Base-by-base conservation (phyloP, 139 green algal genomes). In the Chlorella vulgaris region DNA sequence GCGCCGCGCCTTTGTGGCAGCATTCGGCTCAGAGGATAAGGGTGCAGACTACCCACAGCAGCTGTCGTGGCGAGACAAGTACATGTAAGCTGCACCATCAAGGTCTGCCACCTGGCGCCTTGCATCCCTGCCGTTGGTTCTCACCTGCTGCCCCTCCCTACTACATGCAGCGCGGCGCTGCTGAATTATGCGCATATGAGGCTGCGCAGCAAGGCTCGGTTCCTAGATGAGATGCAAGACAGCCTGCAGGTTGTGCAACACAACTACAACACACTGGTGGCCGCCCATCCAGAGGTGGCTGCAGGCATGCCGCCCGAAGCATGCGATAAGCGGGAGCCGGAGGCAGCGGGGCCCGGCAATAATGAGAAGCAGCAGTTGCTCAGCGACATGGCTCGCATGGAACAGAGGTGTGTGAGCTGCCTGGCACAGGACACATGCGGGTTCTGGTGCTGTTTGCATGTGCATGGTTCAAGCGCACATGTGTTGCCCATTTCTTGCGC, bases 201-300 rank as follows among this genome's bases (percentile, higher is more conserved):
- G 73, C 73, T 79, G 73, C 73, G 73, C 73, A 55, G 35, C 51
- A 79, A 79, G 73, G 73, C 73, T 18, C 53, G 73, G 3, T 79
- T 68, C 53, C 13, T 69, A 35, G 73, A 79, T 47, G 73, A 79
- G 36, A 31, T 79, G 24, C 51, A 79, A 53, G 73, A 79, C 35
- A 79, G 13, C 50, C 24, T 65, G 53, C 73, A 79, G 73, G 51
- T 53, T 79, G 7, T 67, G 51, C 73, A 53, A 79, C 73, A 36
- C n/a, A n/a, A n/a, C n/a, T n/a, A n/a, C n/a, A n/a, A n/a, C n/a
- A n/a, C n/a, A n/a, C n/a, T n/a, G n/a, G n/a, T n/a, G n/a, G n/a
- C n/a, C n/a, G n/a, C n/a, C n/a, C n/a, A n/a, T n/a, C n/a, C n/a
- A n/a, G n/a, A n/a, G n/a, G n/a, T n/a, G n/a, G n/a, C n/a, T n/a